These are phyloP conservation scores for Limnomonas spitsbergensis DNA, from an alignment of 139 green algal species.

Conservation along the genomic window DNA sequence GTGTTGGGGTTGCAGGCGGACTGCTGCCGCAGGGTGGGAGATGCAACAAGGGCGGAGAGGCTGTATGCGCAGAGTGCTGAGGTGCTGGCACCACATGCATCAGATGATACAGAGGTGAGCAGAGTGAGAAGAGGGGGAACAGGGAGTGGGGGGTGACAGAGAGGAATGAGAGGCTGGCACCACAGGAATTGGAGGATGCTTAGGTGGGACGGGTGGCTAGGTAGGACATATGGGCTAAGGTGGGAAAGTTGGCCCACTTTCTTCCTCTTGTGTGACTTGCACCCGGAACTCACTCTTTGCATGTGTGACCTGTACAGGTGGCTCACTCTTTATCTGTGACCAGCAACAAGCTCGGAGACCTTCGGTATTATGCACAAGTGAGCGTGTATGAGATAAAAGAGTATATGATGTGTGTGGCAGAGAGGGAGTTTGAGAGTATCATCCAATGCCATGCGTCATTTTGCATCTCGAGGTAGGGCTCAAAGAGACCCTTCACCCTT, in stretches of 20 bases:
- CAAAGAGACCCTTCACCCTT: no score
- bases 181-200: no score
- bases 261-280: no score
- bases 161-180: not conserved
- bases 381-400: no score
- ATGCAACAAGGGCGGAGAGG: not conserved
- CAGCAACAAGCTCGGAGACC: slow-evolving; percentile 30
- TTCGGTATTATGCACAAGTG: slow-evolving; percentile 3
- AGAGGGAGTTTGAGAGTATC: no score
- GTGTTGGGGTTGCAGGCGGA: slow-evolving; percentile 25
- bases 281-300: not conserved
- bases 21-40: slow-evolving; percentile 20
- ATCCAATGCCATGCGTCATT: no score
- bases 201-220: no score
- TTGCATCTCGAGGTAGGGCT: no score
- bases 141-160: not conserved
- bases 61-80: slow-evolving; percentile 10
- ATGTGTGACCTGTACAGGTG: not conserved
- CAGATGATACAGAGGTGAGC: not conserved
- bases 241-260: no score
- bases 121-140: not conserved
- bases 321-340: slow-evolving; percentile 19
- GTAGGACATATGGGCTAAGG: no score
- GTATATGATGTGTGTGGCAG: no score
- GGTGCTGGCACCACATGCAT: not conserved